Conservation (phyloP, 306 rosid species). For the Prunus persica region DNA sequence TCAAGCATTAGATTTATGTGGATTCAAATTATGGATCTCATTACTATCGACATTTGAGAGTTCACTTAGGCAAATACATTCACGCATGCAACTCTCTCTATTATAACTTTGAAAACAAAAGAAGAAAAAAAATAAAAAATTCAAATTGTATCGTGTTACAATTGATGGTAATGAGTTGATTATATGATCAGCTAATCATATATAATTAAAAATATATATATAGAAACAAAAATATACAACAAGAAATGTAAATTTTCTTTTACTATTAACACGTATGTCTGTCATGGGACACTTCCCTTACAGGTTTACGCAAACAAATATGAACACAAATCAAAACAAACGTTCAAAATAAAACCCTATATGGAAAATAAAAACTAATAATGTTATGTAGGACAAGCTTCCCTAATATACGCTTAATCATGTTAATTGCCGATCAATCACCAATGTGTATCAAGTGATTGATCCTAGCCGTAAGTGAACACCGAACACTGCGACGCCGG, state of each 20-base stretch:
- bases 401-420: neutral
- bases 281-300: neutral
- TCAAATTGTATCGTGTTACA: neutral
- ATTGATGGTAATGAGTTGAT: neutral
- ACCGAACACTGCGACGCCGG: conserved; percentile 56
- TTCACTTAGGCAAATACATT: too few relatives aligned
- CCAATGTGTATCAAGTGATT: neutral
- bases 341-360: neutral
- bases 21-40: too few relatives aligned
- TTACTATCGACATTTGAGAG: too few relatives aligned
- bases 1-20: too few relatives aligned
- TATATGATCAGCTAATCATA: neutral
- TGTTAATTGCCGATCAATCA: neutral
- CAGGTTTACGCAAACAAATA: neutral
- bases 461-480: conserved; percentile 21
- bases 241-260: neutral
- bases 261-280: neutral
- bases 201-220: too few relatives aligned
- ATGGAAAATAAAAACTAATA: too few relatives aligned
- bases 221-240: neutral
- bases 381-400: neutral
- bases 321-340: neutral
- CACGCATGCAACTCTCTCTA: too few relatives aligned
- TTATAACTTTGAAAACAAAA: too few relatives aligned
- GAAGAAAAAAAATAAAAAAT: neutral